A percentile compares a stretch with the other conserved stretches of the same genome.
phyloP scores from a whole-genome alignment of 352 stramenopile species.

The Globisporangium barbulae region DNA sequence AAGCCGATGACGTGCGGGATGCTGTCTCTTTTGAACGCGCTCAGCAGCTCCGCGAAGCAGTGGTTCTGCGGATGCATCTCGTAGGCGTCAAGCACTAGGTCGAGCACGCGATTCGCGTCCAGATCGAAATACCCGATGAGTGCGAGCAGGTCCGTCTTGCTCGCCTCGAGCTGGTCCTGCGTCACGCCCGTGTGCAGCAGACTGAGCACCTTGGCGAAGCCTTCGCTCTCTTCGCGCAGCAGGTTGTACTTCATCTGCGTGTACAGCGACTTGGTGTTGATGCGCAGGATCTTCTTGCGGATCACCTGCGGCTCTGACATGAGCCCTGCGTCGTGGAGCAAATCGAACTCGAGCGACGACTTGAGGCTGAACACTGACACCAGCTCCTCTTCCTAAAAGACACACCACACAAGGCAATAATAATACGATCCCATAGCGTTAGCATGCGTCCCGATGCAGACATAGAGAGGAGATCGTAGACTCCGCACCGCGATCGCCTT shows the following conservation, averaged over 20 bases:
- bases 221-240: conserved; percentile 95
- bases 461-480: not conserved
- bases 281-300: conserved; percentile 73
- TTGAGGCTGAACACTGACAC: conserved; percentile 55
- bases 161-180: conserved; percentile 58
- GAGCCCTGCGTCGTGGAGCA: conserved; percentile 68
- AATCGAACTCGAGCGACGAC: conserved; percentile 65
- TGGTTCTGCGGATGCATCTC: conserved; percentile 86
- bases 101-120: conserved; percentile 94
- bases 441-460: no score
- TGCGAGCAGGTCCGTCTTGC: conserved; percentile 66
- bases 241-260: conserved; percentile 97
- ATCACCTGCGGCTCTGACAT: conserved; percentile 44
- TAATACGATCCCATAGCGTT: not conserved
- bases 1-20: conserved; percentile 91
- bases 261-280: conserved; percentile 91
- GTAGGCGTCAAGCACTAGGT: conserved; percentile 92
- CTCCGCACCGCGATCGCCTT: conserved; percentile 43
- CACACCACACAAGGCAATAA: not conserved
- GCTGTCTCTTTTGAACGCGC: conserved; percentile 69
- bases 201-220: conserved; percentile 92
- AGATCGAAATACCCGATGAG: conserved; percentile 93
- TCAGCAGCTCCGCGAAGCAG: conserved; percentile 67
- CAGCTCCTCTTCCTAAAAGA: conserved; percentile 60
- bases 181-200: conserved; percentile 73